A percentile compares a stretch with the other conserved stretches of the same genome.
Conservation (phyloP, 75 land plant species). For the Picea glauca region DNA sequence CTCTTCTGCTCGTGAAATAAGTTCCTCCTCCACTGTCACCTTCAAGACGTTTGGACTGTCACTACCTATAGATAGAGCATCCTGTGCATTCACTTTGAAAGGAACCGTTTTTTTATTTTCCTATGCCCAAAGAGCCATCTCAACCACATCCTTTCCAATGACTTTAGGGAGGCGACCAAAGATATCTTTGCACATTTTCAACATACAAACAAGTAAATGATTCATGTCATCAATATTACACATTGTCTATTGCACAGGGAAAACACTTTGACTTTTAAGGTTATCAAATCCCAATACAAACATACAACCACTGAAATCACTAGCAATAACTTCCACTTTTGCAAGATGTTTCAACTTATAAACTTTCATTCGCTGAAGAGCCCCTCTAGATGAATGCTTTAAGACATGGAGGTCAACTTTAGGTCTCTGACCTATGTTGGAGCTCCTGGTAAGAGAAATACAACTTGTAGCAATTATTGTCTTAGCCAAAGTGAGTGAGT, state of each 20-base stretch:
- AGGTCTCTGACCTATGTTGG: too few species aligned
- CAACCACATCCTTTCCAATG: slow-evolving; percentile 98
- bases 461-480: too few species aligned
- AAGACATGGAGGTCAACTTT: too few species aligned
- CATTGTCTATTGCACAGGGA: slow-evolving; percentile 99
- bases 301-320: too few species aligned
- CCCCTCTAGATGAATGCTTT: too few species aligned
- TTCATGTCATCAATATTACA: slow-evolving; percentile 95
- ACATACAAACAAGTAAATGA: slow-evolving; percentile 71
- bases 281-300: slow-evolving; percentile 58
- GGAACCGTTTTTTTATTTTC: slow-evolving; percentile 64
- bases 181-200: slow-evolving; percentile 86
- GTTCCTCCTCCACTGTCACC: slow-evolving; percentile 87
- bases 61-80: slow-evolving; percentile 34
- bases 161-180: slow-evolving; percentile 90
- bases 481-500: too few species aligned
- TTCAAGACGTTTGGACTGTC: slow-evolving; percentile 29
- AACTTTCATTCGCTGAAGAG: too few species aligned
- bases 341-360: too few species aligned
- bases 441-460: too few species aligned
- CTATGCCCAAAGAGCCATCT: slow-evolving; percentile 99
- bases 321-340: too few species aligned
- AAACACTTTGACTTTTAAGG: slow-evolving; percentile 85
- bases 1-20: slow-evolving; percentile 94
- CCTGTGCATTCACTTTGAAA: slow-evolving; percentile 31